phyloP scores from a whole-genome alignment of 805 yeast species.

The Kodamaea laetipori region DNA sequence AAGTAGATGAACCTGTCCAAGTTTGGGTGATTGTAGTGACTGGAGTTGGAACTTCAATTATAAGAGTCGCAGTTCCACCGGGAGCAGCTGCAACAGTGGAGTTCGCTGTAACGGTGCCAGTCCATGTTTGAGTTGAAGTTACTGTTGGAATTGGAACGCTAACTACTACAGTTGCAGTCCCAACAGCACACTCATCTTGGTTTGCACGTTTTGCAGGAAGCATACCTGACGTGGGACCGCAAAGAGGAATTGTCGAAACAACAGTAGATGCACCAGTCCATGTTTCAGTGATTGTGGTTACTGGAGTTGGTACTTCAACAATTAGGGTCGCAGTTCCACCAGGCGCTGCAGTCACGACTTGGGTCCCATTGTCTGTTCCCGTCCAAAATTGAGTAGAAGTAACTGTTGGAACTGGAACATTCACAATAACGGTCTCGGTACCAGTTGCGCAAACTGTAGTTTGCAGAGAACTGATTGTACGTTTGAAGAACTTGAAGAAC shows the following conservation, averaged over 20 bases:
- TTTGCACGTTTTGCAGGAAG: too few relatives aligned
- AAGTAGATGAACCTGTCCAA: slow-evolving; percentile 13
- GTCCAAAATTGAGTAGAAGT: too few relatives aligned
- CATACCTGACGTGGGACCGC: slow-evolving; percentile 9
- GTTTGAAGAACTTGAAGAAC: too few relatives aligned
- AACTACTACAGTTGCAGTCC: slow-evolving; percentile 16
- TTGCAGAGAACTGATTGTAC: too few relatives aligned
- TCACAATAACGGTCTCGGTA: too few relatives aligned
- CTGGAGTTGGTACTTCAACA: slow-evolving; percentile 13
- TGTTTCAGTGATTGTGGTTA: not conserved
- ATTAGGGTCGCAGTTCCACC: slow-evolving; percentile 13
- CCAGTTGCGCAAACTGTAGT: too few relatives aligned
- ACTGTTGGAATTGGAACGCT: slow-evolving; percentile 16
- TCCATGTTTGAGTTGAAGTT: not conserved
- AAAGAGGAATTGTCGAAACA: slow-evolving; percentile 1
- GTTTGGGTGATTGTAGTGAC: slow-evolving; percentile 8
- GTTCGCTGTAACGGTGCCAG: not conserved
- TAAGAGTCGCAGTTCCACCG: slow-evolving; percentile 4
- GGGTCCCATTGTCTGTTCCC: slow-evolving; percentile 14
- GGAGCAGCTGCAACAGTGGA: not conserved
- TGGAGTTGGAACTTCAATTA: slow-evolving; percentile 14
- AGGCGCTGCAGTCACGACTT: slow-evolving; percentile 11
- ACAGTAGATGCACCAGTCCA: slow-evolving; percentile 9
- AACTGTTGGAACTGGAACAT: slow-evolving; percentile 13
- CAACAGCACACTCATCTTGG: slow-evolving; percentile 9